These are phyloP conservation scores for Xenoacremonium recifei DNA, from an alignment of 2,329 filamentous ascomycete genomes.

Conservation along the genomic window DNA sequence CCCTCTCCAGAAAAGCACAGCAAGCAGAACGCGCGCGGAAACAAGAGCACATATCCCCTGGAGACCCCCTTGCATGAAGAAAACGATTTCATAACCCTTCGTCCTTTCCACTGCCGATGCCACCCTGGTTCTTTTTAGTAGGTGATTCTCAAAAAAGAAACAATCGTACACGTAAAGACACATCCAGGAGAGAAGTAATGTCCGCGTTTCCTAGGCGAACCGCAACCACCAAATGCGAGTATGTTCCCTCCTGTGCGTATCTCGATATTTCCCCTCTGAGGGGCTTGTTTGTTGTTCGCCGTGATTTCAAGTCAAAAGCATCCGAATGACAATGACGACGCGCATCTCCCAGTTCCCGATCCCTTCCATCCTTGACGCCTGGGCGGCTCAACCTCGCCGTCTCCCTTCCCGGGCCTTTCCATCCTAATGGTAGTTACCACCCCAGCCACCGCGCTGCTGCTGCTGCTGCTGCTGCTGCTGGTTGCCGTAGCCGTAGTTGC, in stretches of 20 bases:
- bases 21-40: constrained; percentile 24
- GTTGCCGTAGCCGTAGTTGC: constrained; percentile 46
- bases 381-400: constrained; percentile 7
- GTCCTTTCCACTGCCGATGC: constrained; percentile 22
- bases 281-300: no score
- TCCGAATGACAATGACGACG: constrained; percentile 1
- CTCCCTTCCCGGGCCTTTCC: constrained; percentile 27
- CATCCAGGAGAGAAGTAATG: constrained; percentile 25
- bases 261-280: constrained; percentile 16
- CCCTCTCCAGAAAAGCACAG: constrained; percentile 26
- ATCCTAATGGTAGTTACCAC: constrained; percentile 56
- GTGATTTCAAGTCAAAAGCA: constrained; percentile 2
- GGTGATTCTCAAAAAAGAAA: constrained; percentile 33
- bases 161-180: constrained; percentile 38
- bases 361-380: constrained; percentile 1
- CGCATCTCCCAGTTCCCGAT: constrained; percentile 2
- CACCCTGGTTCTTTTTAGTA: constrained; percentile 32
- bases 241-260: constrained; percentile 29
- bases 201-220: constrained; percentile 23
- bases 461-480: constrained; percentile 39
- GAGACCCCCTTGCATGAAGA: constrained; percentile 16
- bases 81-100: constrained; percentile 16
- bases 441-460: constrained; percentile 55
- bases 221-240: constrained; percentile 29
- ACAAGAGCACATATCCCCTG: constrained; percentile 23